phyloP scores from a whole-genome alignment of 2,329 filamentous ascomycete genomes.

The Botrytis aclada region DNA sequence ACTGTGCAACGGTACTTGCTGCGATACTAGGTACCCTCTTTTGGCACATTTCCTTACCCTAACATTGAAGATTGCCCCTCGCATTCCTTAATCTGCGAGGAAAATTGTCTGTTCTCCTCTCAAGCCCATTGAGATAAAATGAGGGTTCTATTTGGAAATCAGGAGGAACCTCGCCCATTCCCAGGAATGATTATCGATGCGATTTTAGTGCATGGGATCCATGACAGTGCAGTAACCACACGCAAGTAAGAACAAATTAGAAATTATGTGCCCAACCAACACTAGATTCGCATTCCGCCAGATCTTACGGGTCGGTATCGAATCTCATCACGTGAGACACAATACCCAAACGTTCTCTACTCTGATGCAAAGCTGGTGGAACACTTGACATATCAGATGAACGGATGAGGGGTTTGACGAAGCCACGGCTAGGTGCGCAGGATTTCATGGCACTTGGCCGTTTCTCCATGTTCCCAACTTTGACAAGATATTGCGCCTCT shows the following conservation, averaged over 20 bases:
- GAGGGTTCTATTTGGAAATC: background rate
- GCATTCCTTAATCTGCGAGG: background rate
- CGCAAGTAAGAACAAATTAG: background rate
- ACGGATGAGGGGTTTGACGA: background rate
- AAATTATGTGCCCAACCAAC: background rate
- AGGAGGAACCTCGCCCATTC: background rate
- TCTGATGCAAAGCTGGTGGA: background rate
- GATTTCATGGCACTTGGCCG: background rate
- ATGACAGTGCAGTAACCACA: background rate
- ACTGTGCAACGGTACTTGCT: background rate
- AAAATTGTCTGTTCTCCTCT: background rate
- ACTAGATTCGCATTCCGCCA: background rate
- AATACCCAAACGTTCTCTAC: background rate
- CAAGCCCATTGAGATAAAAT: background rate
- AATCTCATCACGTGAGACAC: constrained; percentile 5
- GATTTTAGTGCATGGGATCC: background rate
- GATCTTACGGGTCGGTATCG: constrained; percentile 6
- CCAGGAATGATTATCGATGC: background rate
- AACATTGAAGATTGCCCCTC: background rate
- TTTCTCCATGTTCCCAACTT: background rate
- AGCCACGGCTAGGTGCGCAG: background rate
- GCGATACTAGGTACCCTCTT: background rate
- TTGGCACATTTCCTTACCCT: background rate
- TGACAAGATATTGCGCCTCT: constrained; percentile 9
- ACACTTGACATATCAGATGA: constrained; percentile 1